Evolutionary conservation across 192 early-diverging fungal species (phyloP).

Genomic region (Glomus cerebriforme): DNA sequence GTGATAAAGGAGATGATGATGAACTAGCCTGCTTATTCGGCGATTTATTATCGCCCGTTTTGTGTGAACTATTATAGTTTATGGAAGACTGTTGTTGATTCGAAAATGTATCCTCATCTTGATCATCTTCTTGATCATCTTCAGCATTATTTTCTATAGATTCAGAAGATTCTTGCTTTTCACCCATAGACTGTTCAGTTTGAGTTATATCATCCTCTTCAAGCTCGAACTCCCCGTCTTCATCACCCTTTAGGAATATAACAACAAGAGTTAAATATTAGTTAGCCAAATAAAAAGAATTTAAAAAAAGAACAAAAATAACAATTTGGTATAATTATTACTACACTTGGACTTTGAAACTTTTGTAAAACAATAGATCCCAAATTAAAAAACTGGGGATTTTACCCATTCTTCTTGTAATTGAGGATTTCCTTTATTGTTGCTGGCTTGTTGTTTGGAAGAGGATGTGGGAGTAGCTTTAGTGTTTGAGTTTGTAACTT

Average conservation of each 20-base stretch:
- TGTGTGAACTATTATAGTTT: not conserved
- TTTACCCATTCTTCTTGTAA: not conserved
- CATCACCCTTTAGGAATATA: conserved; percentile 14
- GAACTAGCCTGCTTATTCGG: not conserved
- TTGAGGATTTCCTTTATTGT: not conserved
- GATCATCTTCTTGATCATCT: conserved; percentile 1
- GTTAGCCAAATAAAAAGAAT: not conserved
- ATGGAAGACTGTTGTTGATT: not conserved
- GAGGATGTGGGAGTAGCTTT: not conserved
- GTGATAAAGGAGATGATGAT: not conserved
- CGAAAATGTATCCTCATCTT: not conserved
- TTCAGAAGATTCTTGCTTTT: not conserved
- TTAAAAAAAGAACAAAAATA: not conserved
- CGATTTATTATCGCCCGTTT: not conserved
- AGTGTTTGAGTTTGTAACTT: not conserved
- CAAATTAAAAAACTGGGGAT: not conserved
- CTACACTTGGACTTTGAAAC: not conserved
- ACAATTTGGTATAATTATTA: too few relatives aligned
- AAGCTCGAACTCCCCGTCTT: conserved; percentile 34
- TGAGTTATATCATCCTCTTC: conserved; percentile 18
- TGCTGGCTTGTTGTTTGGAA: not conserved
- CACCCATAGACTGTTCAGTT: not conserved
- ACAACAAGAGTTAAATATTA: not conserved
- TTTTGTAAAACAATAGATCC: not conserved
- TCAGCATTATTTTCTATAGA: not conserved